Evolutionary conservation across 345 rosid species (phyloP).

Genomic region (Camelina sativa): DNA sequence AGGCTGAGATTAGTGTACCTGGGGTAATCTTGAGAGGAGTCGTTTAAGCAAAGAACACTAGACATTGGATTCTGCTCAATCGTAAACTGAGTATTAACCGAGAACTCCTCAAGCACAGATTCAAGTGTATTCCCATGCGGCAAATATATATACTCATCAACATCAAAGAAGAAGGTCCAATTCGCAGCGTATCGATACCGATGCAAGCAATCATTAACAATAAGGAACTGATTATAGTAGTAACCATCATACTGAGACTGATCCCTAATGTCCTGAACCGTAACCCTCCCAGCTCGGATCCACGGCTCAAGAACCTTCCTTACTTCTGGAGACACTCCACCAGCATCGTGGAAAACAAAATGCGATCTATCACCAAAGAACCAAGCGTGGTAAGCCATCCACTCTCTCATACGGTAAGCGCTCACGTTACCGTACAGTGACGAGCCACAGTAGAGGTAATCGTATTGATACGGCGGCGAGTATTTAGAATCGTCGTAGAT

Average conservation of each 20-base stretch:
- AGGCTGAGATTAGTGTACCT: slow-evolving; percentile 47
- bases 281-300: slow-evolving; percentile 73
- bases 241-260: slow-evolving; percentile 77
- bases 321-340: slow-evolving; percentile 69
- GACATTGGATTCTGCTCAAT: slow-evolving; percentile 95
- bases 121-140: slow-evolving; percentile 58
- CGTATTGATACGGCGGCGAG: slow-evolving; percentile 65
- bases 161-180: slow-evolving; percentile 90
- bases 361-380: slow-evolving; percentile 84
- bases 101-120: slow-evolving; percentile 64
- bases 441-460: slow-evolving; percentile 84
- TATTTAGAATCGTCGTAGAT: slow-evolving; percentile 55
- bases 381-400: slow-evolving; percentile 96
- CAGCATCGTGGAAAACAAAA: slow-evolving; percentile 90
- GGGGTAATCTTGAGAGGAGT: slow-evolving; percentile 57
- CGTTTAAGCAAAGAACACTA: slow-evolving; percentile 72
- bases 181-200: slow-evolving; percentile 67
- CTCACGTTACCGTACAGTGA: slow-evolving; percentile 79
- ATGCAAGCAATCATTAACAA: slow-evolving; percentile 86
- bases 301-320: slow-evolving; percentile 72
- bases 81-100: slow-evolving; percentile 74
- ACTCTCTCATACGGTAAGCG: slow-evolving; percentile 71
- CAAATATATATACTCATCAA: slow-evolving; percentile 82
- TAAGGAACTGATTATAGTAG: slow-evolving; percentile 83
- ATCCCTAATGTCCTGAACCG: slow-evolving; percentile 72